Evolutionary conservation across 2,329 filamentous ascomycete species (phyloP).

Genomic region (Teratosphaeria destructans): DNA sequence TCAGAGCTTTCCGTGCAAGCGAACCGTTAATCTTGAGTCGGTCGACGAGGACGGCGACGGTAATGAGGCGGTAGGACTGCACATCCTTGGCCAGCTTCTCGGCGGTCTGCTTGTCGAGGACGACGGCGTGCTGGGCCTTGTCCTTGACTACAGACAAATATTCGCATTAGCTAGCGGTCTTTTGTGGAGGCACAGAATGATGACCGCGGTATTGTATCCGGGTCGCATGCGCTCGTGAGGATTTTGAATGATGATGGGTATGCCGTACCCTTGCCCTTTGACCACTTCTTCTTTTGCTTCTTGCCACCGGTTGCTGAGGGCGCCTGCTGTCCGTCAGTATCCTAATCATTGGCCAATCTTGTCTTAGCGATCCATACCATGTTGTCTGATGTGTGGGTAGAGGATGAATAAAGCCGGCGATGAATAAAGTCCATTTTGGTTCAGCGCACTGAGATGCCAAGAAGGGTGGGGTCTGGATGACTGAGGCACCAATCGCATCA

Average conservation of each 20-base stretch:
- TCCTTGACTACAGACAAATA: constrained; percentile 62
- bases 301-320: constrained; percentile 38
- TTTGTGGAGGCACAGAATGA: background rate
- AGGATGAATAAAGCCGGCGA: background rate
- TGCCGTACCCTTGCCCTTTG: constrained; percentile 37
- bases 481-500: background rate
- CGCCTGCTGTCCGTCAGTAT: background rate
- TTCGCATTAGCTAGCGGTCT: background rate
- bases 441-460: background rate
- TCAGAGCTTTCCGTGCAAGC: constrained; percentile 78
- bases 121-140: constrained; percentile 99
- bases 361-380: background rate
- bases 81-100: constrained; percentile 99
- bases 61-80: constrained; percentile 99
- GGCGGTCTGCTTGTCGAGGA: constrained; percentile 94
- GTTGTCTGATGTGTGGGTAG: constrained; percentile 2
- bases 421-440: background rate
- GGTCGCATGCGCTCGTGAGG: background rate
- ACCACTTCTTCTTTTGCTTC: constrained; percentile 80
- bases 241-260: background rate
- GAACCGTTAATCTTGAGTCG: constrained; percentile 99
- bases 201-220: background rate
- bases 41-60: constrained; percentile 96
- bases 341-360: background rate
- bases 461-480: background rate